These are phyloP conservation scores for Penicillium cosmopolitanum DNA, from an alignment of 495 filamentous ascomycete species.

Conservation along the genomic window DNA sequence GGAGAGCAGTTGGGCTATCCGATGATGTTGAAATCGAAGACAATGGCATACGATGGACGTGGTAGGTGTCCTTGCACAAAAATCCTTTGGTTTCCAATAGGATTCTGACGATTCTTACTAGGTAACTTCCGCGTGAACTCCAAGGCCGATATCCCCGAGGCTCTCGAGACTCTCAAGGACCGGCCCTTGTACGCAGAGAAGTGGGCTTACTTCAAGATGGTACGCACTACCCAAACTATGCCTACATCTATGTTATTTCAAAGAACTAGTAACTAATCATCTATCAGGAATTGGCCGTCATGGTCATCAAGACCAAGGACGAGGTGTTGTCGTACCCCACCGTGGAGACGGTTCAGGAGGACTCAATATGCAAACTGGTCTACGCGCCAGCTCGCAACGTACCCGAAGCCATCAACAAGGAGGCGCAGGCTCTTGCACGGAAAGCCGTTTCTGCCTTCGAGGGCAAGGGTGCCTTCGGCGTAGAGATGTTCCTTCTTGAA, in stretches of 20 bases:
- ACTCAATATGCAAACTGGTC: constrained; percentile 93
- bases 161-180: constrained; percentile 68
- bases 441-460: constrained; percentile 77
- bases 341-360: constrained; percentile 93
- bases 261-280: not conserved
- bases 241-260: not conserved
- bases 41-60: constrained; percentile 90
- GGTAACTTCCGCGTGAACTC: constrained; percentile 79
- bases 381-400: constrained; percentile 82
- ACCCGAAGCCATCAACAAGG: constrained; percentile 57
- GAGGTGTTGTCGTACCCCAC: constrained; percentile 79
- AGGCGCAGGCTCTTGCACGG: constrained; percentile 76
- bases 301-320: constrained; percentile 91
- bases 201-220: constrained; percentile 81
- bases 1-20: constrained; percentile 76
- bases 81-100: not conserved
- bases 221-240: constrained; percentile 17
- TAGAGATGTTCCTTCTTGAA: constrained; percentile 93
- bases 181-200: constrained; percentile 86
- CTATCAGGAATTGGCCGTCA: constrained; percentile 77
- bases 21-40: constrained; percentile 93
- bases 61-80: constrained; percentile 40
- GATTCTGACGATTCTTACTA: constrained; percentile 18
- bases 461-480: constrained; percentile 92
- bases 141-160: constrained; percentile 67